Evolutionary conservation across 1,139 yeast species (phyloP), one percentile per base, ranked within the genome.

Genomic region (Kodamaea ohmeri): DNA sequence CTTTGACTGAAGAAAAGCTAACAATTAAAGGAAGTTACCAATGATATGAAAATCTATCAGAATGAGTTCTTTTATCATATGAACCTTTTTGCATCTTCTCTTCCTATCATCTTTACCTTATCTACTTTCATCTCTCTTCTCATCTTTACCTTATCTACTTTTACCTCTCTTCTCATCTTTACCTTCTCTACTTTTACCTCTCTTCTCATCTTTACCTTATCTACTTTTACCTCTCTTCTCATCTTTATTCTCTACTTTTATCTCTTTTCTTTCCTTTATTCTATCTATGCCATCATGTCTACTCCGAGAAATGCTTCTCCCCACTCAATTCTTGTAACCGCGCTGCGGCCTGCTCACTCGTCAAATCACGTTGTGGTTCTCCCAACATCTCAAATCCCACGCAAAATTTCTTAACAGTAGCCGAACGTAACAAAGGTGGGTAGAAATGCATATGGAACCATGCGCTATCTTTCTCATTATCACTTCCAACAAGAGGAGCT

Each of bases 361-460:
- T 83, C 55, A 83, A 67, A 54, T 83, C 90, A 50, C 92, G 71
- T 60, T 83, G 92, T 17, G 89, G 78, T 68, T 83, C 88, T 14
- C 89, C 90, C 47, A 83, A 69, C 79, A 83, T 68, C 60, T 83
- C 90, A 53, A 82, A 82, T 1, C 90, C 92, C 29, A 83, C 90
- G 54, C 83, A 70, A 61, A 83, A 83, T 61, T 83, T 83, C 56
- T 80, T 76, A 9, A 83, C 88, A 1, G 88, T 78, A 14, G 90
- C 89, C 11, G 85, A 76, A 47, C 92, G 70, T 50, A 83, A 67
- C 49, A 83, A 67, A 11, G 92, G 92, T 26, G 92, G 92, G 56
- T 83, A 83, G 58, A 83, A 83, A 60, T 83, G 89, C 71, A 83
- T 76, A 50, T 83, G 87, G 60, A 83, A 78, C 78, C 86, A 85